Conservation (phyloP, 176 grass and related monocot species). For the Hyparrhenia diplandra region DNA sequence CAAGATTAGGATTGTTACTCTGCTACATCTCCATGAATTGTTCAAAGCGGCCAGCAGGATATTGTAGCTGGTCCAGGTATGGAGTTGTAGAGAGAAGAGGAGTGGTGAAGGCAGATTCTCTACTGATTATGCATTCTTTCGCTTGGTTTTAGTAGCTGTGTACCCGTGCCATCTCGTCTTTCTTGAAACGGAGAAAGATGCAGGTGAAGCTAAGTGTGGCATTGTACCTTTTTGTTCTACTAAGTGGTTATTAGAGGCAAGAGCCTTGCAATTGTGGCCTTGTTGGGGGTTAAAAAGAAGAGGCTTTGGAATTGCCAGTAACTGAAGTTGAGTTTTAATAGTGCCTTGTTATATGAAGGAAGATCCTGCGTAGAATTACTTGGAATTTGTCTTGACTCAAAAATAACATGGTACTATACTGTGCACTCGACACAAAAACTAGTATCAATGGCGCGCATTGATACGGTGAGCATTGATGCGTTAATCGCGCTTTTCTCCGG, state of each 20-base stretch:
- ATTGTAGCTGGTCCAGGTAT: constrained; percentile 48
- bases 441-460: no score
- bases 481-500: neutral
- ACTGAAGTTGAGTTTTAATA: neutral
- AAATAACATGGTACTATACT: no score
- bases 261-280: neutral
- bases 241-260: neutral
- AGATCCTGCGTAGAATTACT: neutral
- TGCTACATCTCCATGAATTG: constrained; percentile 44
- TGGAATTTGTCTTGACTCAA: neutral
- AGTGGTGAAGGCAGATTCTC: constrained; percentile 34
- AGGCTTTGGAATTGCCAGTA: neutral
- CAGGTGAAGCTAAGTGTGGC: constrained; percentile 34
- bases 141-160: neutral
- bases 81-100: constrained; percentile 32
- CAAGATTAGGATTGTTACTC: constrained; percentile 35
- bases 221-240: constrained; percentile 30
- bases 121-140: constrained; percentile 46
- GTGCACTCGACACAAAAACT: no score
- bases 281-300: neutral
- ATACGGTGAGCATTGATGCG: no score
- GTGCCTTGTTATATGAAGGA: neutral
- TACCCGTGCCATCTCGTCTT: constrained; percentile 5
- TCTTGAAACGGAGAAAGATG: constrained; percentile 54
- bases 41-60: constrained; percentile 49